Evolutionary conservation across 164 flowering plant species (phyloP), one percentile per base, ranked within the genome.

Genomic region (Sextonia rubra): DNA sequence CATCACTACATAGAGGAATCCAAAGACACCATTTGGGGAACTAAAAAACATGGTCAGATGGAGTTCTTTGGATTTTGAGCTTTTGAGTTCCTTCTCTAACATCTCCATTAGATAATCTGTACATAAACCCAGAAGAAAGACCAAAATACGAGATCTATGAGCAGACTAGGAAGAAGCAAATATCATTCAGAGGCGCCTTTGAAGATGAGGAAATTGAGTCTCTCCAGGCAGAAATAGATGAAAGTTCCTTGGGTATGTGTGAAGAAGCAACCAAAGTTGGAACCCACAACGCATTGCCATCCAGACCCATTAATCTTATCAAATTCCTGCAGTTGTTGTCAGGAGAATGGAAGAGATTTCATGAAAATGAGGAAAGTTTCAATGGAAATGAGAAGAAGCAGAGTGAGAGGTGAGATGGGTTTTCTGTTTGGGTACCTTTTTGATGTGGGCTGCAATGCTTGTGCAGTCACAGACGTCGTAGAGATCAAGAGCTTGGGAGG

Each of bases 241-340:
- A 93, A 93, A 73, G 87, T 86, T 26, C 98, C 94, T 73, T 90
- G 75, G 12, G 87, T 78, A 75, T 93, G 94, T 49, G 94, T 87
- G 89, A 93, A 91, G 84, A 85, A 91, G 80, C 94, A 88, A n/a
- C 97, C 94, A 68, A 93, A 91, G 76, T 86, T 91, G 56, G 94
- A 84, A 25, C 97, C 94, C 81, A 90, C 98, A 80, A 91, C 93
- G 77, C 98, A 91, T 76, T 93, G 98, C 97, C 97, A 91, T 71
- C 93, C 94, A 69, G 75, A 55, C 52, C 95, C 98, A 84, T 91
- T 85, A 76, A 60, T 85, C 72, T 52, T 82, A 73, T 93, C 97
- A 75, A 93, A 90, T 64, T 90, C 94, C 95, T 93, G 84, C 66
- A 60, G n/a, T n/a, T 52, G 23, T 9, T 24, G 44, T 9, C 44